These are phyloP conservation scores for Suhomyces tanzawaensis DNA, from an alignment of 805 yeast genomes.

Conservation along the genomic window DNA sequence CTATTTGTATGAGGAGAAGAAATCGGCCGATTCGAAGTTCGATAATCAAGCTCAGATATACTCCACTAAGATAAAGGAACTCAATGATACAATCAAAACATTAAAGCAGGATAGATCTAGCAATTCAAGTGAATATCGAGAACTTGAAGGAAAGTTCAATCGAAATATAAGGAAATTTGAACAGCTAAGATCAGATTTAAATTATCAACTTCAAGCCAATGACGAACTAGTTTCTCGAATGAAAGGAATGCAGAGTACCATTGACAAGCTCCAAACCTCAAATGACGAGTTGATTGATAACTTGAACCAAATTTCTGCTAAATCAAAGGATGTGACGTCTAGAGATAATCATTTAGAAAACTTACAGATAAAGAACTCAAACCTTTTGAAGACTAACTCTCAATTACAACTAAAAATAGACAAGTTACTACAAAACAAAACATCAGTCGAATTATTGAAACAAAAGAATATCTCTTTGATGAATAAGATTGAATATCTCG, in stretches of 20 bases:
- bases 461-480: constrained; percentile 50
- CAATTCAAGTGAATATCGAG: constrained; percentile 11
- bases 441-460: constrained; percentile 50
- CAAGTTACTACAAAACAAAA: constrained; percentile 45
- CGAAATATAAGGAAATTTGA: constrained; percentile 27
- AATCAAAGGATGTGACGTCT: constrained; percentile 9
- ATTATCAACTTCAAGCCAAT: constrained; percentile 30
- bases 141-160: constrained; percentile 21
- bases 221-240: constrained; percentile 40
- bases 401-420: constrained; percentile 53
- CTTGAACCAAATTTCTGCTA: constrained; percentile 28
- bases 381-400: constrained; percentile 48
- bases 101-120: constrained; percentile 19
- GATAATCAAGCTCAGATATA: constrained; percentile 30
- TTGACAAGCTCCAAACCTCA: constrained; percentile 24
- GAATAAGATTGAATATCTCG: constrained; percentile 37
- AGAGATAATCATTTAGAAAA: constrained; percentile 13
- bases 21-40: constrained; percentile 29
- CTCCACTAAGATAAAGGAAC: constrained; percentile 15
- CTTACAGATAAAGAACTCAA: constrained; percentile 29
- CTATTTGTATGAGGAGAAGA: constrained; percentile 33
- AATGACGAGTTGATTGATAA: constrained; percentile 30
- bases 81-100: constrained; percentile 17
- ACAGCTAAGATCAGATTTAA: constrained; percentile 34
- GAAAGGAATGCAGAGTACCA: constrained; percentile 25